Percentiles rank a stretch among this genome's conserved stretches.
Evolutionary conservation across 345 rosid species (phyloP).

Genomic region (Firmiana major): DNA sequence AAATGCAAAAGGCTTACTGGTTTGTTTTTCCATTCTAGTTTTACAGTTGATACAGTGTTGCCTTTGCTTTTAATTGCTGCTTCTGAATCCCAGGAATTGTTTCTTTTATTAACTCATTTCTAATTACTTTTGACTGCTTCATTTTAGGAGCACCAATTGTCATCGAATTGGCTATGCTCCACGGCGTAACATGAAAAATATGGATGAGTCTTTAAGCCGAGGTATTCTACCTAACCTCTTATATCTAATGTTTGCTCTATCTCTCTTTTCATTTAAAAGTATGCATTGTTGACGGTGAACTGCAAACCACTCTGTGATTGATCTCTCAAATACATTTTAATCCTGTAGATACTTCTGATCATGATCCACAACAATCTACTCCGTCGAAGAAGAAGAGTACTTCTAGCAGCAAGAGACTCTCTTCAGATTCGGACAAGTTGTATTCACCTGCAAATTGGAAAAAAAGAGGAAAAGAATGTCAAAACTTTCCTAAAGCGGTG

Average conservation of each 20-base stretch:
- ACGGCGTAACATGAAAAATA: slow-evolving; percentile 37
- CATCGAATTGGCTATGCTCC: slow-evolving; percentile 84
- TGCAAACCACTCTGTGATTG: not conserved
- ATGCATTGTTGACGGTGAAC: too few species aligned
- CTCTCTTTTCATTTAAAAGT: too few species aligned
- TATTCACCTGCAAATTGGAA: slow-evolving; percentile 26
- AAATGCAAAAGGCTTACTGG: slow-evolving; percentile 90
- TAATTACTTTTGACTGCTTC: slow-evolving; percentile 10
- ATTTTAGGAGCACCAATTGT: slow-evolving; percentile 54
- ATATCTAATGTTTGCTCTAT: not conserved
- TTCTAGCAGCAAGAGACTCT: slow-evolving; percentile 23
- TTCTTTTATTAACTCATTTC: not conserved
- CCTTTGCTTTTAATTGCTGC: slow-evolving; percentile 1
- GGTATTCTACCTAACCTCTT: slow-evolving; percentile 34
- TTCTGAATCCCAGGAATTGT: not conserved
- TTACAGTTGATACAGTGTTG: not conserved
- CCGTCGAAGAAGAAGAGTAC: slow-evolving; percentile 24
- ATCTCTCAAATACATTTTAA: slow-evolving; percentile 21
- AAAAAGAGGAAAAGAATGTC: slow-evolving; percentile 16
- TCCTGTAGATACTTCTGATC: slow-evolving; percentile 43
- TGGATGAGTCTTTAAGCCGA: slow-evolving; percentile 27
- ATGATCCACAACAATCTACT: slow-evolving; percentile 19
- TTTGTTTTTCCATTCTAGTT: slow-evolving; percentile 24
- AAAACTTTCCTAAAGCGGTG: slow-evolving; percentile 3
- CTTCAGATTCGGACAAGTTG: slow-evolving; percentile 33